Evolutionary conservation across 2,329 filamentous ascomycete genomes (phyloP).

Genomic region (Pestalotiopsis sp.): DNA sequence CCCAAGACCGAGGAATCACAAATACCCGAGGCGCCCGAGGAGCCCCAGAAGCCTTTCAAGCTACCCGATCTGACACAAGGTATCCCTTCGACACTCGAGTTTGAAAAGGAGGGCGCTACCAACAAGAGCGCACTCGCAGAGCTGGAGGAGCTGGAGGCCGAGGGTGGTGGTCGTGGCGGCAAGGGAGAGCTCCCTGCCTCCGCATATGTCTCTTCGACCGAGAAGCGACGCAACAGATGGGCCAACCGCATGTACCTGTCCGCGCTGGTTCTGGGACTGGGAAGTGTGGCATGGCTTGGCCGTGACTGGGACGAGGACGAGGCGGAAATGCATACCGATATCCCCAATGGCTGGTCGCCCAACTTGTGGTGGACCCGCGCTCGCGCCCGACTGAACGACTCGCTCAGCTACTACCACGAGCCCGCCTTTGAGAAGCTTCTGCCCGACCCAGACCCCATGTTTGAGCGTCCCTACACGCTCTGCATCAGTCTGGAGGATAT

Average conservation of each 20-base stretch:
- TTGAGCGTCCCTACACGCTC: constrained; percentile 87
- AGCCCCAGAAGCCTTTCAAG: constrained; percentile 54
- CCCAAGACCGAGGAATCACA: constrained; percentile 12
- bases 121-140: constrained; percentile 38
- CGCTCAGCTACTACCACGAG: constrained; percentile 92
- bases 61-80: constrained; percentile 87
- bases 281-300: constrained; percentile 74
- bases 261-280: constrained; percentile 57
- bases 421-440: constrained; percentile 93
- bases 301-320: constrained; percentile 88
- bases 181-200: constrained; percentile 72
- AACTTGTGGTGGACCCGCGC: constrained; percentile 80
- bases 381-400: constrained; percentile 72
- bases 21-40: constrained; percentile 28
- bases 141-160: constrained; percentile 41
- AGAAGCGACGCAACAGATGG: constrained; percentile 76
- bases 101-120: constrained; percentile 63
- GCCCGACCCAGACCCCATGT: constrained; percentile 76
- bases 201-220: constrained; percentile 88
- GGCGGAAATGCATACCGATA: constrained; percentile 66
- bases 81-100: constrained; percentile 87
- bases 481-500: constrained; percentile 93
- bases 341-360: constrained; percentile 79
- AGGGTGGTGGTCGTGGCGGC: constrained; percentile 51
- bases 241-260: constrained; percentile 74